Conservation (phyloP, 441 rosid species). For the Melastoma candidum region DNA sequence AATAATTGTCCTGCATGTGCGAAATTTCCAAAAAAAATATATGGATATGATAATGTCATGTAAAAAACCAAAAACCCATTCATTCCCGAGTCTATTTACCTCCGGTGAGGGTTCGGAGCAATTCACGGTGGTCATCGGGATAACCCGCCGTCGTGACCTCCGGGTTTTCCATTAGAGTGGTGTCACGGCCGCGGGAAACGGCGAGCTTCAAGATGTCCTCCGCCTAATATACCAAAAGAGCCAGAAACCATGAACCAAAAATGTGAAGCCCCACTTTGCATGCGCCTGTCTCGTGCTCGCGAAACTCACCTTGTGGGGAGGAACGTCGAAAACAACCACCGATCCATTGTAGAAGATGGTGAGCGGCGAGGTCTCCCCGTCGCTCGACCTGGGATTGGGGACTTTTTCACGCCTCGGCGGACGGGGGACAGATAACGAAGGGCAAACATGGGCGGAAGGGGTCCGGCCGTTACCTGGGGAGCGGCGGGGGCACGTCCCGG, state of each 20-base stretch:
- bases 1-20: too few relatives aligned
- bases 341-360: constrained; percentile 86
- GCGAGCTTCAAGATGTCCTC: constrained; percentile 61
- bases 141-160: constrained; percentile 14
- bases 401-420: not conserved
- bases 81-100: constrained; percentile 25
- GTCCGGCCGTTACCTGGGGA: constrained; percentile 31
- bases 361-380: constrained; percentile 32
- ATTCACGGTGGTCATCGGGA: constrained; percentile 21
- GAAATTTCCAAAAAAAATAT: too few relatives aligned
- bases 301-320: constrained; percentile 38
- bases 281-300: not conserved
- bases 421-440: too few relatives aligned
- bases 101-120: constrained; percentile 46
- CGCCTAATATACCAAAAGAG: constrained; percentile 23
- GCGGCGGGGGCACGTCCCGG: constrained; percentile 15
- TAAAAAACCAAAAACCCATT: too few relatives aligned
- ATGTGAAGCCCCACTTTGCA: too few relatives aligned
- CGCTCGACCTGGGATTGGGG: not conserved
- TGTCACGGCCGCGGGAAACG: constrained; percentile 21
- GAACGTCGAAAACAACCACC: constrained; percentile 57
- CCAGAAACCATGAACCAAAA: not conserved
- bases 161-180: not conserved
- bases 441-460: too few relatives aligned
- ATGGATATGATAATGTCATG: too few relatives aligned